These are phyloP conservation scores for Starmerella lactis-condensi DNA, from an alignment of 805 yeast species.

Conservation along the genomic window DNA sequence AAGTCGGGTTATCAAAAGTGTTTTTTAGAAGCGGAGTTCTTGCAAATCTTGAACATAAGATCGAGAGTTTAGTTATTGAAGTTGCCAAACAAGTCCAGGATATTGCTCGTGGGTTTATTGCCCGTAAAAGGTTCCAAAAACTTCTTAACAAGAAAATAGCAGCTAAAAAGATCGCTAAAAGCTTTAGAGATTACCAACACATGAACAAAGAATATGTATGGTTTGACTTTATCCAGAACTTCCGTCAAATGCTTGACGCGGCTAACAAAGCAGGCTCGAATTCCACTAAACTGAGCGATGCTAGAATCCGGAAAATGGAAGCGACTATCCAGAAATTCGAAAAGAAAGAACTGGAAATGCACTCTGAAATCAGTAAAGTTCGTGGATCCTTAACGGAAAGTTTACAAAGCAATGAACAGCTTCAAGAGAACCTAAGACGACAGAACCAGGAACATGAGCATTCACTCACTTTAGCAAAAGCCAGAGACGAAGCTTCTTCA, in stretches of 20 bases:
- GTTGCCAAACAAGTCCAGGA: constrained; percentile 48
- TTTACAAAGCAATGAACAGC: constrained; percentile 23
- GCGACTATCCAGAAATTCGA: constrained; percentile 16
- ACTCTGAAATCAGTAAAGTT: constrained; percentile 21
- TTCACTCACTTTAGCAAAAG: constrained; percentile 6
- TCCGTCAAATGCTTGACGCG: no score
- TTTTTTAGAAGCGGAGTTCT: constrained; percentile 63
- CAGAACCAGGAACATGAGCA: constrained; percentile 6
- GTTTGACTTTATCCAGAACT: no score
- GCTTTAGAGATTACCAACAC: constrained; percentile 35
- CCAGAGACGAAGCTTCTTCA: constrained; percentile 11
- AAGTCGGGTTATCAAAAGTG: constrained; percentile 52
- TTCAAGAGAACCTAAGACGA: constrained; percentile 19
- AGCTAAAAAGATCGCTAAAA: constrained; percentile 44
- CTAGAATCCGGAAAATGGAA: constrained; percentile 21
- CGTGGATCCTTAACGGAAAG: constrained; percentile 23
- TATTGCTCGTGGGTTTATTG: constrained; percentile 40
- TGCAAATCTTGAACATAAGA: constrained; percentile 56
- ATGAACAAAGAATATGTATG: constrained; percentile 29
- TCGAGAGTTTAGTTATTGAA: constrained; percentile 43
- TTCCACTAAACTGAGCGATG: constrained; percentile 14
- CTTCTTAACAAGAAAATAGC: constrained; percentile 49
- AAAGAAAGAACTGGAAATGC: constrained; percentile 21
- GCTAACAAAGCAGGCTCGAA: no score
- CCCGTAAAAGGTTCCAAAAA: constrained; percentile 31